Evolutionary conservation across 345 rosid genomes (phyloP).

Genomic region (Ricinus communis): DNA sequence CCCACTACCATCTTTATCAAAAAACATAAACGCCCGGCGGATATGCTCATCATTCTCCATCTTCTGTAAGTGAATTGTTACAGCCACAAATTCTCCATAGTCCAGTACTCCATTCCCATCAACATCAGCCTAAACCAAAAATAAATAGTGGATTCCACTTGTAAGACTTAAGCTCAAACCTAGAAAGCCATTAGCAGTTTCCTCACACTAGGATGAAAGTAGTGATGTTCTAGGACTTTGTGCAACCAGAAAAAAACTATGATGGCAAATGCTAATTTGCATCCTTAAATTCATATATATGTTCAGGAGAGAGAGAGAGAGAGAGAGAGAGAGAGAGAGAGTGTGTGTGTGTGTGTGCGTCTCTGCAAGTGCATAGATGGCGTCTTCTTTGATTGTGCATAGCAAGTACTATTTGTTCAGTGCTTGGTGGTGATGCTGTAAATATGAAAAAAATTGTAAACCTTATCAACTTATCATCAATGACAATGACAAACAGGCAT

Average conservation of each 20-base stretch:
- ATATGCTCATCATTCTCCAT: conserved; percentile 97
- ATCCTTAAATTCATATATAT: not conserved
- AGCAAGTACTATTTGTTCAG: not conserved
- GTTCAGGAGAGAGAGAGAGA: not conserved
- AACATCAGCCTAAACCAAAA: conserved; percentile 77
- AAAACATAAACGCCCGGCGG: conserved; percentile 86
- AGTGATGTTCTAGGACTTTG: too few species aligned
- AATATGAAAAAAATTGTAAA: not conserved
- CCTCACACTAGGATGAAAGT: not conserved
- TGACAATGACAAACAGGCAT: too few species aligned
- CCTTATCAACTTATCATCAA: not conserved
- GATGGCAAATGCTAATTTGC: not conserved
- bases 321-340: too few species aligned
- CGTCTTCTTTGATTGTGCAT: not conserved
- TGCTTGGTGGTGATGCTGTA: not conserved
- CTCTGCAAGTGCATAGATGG: not conserved
- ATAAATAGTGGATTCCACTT: not conserved
- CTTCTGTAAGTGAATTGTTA: conserved; percentile 95
- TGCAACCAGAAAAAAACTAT: not conserved
- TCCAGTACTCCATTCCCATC: conserved; percentile 88
- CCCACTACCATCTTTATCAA: conserved; percentile 80
- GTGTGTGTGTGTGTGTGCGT: not conserved
- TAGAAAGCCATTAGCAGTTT: conserved; percentile 4
- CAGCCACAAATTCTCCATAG: conserved; percentile 96
- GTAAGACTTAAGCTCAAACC: conserved; percentile 13